These are phyloP conservation scores for Arthrobotrys conoides DNA, from an alignment of 2,329 filamentous ascomycete genomes.

Conservation along the genomic window DNA sequence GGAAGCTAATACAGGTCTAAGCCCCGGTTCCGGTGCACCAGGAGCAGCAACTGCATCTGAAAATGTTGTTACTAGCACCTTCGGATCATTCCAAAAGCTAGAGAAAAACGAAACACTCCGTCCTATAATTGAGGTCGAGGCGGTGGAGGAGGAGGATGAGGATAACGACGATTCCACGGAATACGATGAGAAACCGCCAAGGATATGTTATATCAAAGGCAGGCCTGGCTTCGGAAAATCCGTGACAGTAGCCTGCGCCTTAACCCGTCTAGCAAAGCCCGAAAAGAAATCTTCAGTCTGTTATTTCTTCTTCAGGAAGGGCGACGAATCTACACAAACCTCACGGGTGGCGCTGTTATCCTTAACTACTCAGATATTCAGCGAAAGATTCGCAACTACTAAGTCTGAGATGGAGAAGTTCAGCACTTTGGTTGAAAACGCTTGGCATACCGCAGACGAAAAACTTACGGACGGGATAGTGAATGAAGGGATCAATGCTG, in stretches of 20 bases:
- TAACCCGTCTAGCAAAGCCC: conserved; percentile 42
- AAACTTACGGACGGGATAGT: background rate
- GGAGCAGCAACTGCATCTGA: background rate
- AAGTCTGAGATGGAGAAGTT: conserved; percentile 55
- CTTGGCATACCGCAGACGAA: conserved; percentile 27
- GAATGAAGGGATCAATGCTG: conserved; percentile 7
- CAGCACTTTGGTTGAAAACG: conserved; percentile 31
- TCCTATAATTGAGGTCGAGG: background rate
- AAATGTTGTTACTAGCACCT: background rate
- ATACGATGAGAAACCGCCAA: conserved; percentile 39
- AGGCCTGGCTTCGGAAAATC: conserved; percentile 55
- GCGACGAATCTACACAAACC: conserved; percentile 50
- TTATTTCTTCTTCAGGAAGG: conserved; percentile 59
- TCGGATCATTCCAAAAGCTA: background rate
- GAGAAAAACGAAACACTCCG: conserved; percentile 7
- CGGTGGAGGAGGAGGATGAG: background rate
- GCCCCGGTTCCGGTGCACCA: background rate
- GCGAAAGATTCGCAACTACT: conserved; percentile 42
- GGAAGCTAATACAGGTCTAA: conserved; percentile 13
- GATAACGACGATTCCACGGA: background rate
- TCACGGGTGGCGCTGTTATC: conserved; percentile 38
- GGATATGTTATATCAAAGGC: conserved; percentile 58
- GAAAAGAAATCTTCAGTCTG: conserved; percentile 51
- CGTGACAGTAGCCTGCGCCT: conserved; percentile 53
- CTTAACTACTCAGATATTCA: conserved; percentile 42